phyloP scores from a whole-genome alignment of 176 grass and related monocot species.

The Secale cereale region DNA sequence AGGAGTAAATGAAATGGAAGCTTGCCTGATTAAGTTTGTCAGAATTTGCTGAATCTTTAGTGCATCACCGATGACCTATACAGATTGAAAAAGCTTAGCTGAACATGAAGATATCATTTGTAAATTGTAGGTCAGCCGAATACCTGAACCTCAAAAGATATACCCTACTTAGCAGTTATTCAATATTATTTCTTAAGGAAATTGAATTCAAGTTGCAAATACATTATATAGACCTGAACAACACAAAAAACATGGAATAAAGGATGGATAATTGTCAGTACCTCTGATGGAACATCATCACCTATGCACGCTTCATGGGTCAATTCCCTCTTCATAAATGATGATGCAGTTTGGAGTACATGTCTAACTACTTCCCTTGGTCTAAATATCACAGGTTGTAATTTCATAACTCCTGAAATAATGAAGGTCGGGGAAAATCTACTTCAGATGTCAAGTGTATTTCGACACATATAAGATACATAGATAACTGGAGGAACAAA shows the following conservation, averaged over 20 bases:
- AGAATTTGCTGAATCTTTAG: slow-evolving; percentile 81
- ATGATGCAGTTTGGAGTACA: slow-evolving; percentile 81
- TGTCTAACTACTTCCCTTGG: slow-evolving; percentile 91
- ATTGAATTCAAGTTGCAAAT: background rate
- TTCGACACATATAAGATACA: no score
- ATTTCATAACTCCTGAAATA: slow-evolving; percentile 77
- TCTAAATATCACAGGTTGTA: slow-evolving; percentile 74
- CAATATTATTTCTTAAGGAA: background rate
- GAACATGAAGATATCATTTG: background rate
- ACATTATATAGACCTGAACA: background rate
- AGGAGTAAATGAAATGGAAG: slow-evolving; percentile 5
- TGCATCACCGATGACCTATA: slow-evolving; percentile 76
- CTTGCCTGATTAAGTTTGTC: slow-evolving; percentile 75
- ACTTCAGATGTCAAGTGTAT: slow-evolving; percentile 23
- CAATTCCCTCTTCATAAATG: slow-evolving; percentile 85
- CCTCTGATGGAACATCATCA: slow-evolving; percentile 82
- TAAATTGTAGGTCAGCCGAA: background rate
- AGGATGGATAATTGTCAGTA: slow-evolving; percentile 28
- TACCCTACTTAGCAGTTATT: no score
- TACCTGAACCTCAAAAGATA: no score
- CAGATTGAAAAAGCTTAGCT: slow-evolving; percentile 7
- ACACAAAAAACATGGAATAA: background rate
- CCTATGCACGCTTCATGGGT: slow-evolving; percentile 70
- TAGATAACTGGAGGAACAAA: no score
- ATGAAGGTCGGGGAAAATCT: background rate